phyloP scores from a whole-genome alignment of 2,329 filamentous ascomycete genomes.

The Dendryphion nanum region DNA sequence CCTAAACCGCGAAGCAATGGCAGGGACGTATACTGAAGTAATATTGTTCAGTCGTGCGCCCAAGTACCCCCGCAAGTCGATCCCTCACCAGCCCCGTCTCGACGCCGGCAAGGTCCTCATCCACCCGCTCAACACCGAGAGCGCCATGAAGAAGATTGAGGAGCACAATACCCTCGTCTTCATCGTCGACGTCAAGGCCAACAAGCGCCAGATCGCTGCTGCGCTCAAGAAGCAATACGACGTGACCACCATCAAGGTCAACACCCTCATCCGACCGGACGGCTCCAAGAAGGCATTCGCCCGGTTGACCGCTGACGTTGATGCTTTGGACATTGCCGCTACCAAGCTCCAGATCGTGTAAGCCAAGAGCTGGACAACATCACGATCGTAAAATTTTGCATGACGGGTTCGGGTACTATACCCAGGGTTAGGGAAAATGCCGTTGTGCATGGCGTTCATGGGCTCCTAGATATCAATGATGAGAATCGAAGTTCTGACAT shows the following conservation, averaged over 20 bases:
- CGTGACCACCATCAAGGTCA: conserved; percentile 97
- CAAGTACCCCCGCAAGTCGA: conserved; percentile 96
- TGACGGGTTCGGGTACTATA: conserved; percentile 27
- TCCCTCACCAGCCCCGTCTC: conserved; percentile 84
- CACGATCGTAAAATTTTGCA: conserved; percentile 13
- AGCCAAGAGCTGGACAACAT: conserved; percentile 36
- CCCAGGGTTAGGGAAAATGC: conserved; percentile 27
- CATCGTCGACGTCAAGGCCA: conserved; percentile 86
- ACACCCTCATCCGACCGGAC: conserved; percentile 97
- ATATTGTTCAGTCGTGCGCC: conserved; percentile 59
- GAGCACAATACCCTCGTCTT: conserved; percentile 99
- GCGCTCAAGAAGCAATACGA: conserved; percentile 99
- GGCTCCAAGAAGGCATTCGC: conserved; percentile 99
- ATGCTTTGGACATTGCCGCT: conserved; percentile 97
- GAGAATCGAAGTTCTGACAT: conserved; percentile 36
- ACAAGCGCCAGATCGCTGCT: conserved; percentile 99
- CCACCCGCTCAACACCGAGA: conserved; percentile 98
- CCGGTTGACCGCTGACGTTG: conserved; percentile 91
- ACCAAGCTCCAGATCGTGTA: conserved; percentile 99
- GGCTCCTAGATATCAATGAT: conserved; percentile 37
- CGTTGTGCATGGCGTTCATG: conserved; percentile 40
- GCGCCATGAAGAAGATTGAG: conserved; percentile 99
- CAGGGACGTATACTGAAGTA: not conserved
- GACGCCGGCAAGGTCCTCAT: conserved; percentile 98
- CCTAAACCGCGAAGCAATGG: too few relatives aligned